A percentile compares a stretch with the other conserved stretches of the same genome.
Conservation (phyloP, 371 early-diverging fungal genomes). For the Catenaria anguillulae region DNA sequence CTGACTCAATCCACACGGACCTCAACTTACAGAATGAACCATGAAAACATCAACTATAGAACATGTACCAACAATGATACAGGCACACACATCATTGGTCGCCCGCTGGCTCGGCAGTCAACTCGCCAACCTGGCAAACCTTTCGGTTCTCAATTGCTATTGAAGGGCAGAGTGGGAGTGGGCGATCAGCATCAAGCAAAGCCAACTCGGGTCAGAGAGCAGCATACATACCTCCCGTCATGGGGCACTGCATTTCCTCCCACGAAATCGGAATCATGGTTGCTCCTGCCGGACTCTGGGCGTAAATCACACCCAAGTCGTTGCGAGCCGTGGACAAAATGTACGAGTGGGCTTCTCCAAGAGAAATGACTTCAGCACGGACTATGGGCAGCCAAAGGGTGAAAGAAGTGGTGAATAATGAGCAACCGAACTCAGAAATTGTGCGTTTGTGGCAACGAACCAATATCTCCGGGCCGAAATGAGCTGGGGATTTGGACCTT, state of each 20-base stretch:
- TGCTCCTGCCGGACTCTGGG: constrained; percentile 70
- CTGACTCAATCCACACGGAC: too few relatives aligned
- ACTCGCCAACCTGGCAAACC: background rate
- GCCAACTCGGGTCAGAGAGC: background rate
- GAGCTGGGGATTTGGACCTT: constrained; percentile 76
- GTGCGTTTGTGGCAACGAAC: constrained; percentile 12
- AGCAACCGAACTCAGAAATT: too few relatives aligned
- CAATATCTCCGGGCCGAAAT: constrained; percentile 90
- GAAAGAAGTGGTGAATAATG: too few relatives aligned
- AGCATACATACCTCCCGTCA: constrained; percentile 28
- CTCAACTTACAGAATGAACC: too few relatives aligned
- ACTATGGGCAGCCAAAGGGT: constrained; percentile 17
- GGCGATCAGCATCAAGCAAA: background rate
- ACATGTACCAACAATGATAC: too few relatives aligned
- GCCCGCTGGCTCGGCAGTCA: too few relatives aligned
- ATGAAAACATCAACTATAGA: too few relatives aligned
- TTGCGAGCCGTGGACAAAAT: constrained; percentile 83
- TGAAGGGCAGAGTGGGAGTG: background rate
- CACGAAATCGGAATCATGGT: constrained; percentile 91
- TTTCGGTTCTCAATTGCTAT: background rate
- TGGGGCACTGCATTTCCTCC: constrained; percentile 94
- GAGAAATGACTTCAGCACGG: constrained; percentile 68
- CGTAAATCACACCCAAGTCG: constrained; percentile 86
- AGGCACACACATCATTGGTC: too few relatives aligned
- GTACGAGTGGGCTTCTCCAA: constrained; percentile 84